Evolutionary conservation across 345 rosid species (phyloP).

Genomic region (Geranium rotundifolium): DNA sequence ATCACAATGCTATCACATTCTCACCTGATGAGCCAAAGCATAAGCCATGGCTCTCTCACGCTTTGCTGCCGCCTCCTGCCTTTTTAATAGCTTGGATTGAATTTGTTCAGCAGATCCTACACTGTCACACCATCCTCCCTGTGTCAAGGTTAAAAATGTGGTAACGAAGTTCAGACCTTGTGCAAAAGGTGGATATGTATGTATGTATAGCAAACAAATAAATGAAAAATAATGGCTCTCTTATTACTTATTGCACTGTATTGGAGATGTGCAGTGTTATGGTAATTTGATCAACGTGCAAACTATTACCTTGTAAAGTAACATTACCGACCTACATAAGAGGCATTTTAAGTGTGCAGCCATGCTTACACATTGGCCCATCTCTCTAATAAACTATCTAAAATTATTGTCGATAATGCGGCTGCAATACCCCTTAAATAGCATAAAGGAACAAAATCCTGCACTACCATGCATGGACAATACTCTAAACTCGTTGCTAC

Average conservation of each 20-base stretch:
- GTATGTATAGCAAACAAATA: neutral
- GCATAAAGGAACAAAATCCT: too few species aligned
- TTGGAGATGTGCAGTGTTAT: neutral
- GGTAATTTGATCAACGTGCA: neutral
- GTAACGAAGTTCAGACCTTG: neutral
- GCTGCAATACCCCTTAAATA: too few species aligned
- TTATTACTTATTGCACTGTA: neutral
- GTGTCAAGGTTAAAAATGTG: constrained; percentile 15
- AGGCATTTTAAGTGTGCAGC: neutral
- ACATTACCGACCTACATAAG: neutral
- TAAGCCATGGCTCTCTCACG: constrained; percentile 95
- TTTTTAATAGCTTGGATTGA: constrained; percentile 71
- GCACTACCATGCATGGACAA: neutral
- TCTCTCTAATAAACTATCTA: neutral
- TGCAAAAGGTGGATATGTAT: neutral
- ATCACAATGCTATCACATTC: constrained; percentile 3
- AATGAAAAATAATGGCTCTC: neutral
- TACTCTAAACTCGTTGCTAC: neutral
- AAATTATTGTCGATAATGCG: neutral
- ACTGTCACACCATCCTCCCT: constrained; percentile 89
- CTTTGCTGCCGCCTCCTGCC: constrained; percentile 92
- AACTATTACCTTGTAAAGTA: neutral
- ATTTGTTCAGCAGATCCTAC: constrained; percentile 79
- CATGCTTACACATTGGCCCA: neutral
- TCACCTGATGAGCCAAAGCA: constrained; percentile 89